Conservation (phyloP, 305 asterid genomes). For the Fraxinus ornus region DNA sequence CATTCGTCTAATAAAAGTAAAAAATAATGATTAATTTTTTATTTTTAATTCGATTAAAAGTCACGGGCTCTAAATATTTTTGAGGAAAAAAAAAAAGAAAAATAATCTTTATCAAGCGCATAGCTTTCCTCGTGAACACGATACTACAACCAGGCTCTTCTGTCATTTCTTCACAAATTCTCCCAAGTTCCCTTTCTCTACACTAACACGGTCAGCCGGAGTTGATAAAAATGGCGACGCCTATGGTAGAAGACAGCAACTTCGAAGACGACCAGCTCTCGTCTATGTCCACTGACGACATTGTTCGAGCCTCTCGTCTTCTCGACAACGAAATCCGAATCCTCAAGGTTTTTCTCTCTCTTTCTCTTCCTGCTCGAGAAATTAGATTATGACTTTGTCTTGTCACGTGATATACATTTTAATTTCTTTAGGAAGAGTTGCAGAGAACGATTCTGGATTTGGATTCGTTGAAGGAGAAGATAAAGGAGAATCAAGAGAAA, state of each 20-base stretch:
- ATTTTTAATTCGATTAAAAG: too few relatives aligned
- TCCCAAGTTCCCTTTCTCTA: background rate
- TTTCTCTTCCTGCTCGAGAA: background rate
- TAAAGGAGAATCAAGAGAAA: constrained; percentile 78
- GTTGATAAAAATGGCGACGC: constrained; percentile 54
- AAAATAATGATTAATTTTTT: too few relatives aligned
- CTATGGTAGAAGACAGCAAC: constrained; percentile 71
- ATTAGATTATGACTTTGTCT: background rate
- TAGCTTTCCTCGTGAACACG: constrained; percentile 6
- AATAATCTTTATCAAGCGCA: background rate
- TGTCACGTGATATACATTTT: background rate
- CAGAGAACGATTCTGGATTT: constrained; percentile 74
- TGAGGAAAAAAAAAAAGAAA: background rate
- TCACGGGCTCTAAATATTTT: background rate
- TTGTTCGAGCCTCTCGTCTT: constrained; percentile 78
- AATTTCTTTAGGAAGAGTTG: constrained; percentile 55
- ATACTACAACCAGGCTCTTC: background rate
- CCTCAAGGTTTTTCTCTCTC: constrained; percentile 46
- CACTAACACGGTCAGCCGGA: background rate
- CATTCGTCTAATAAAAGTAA: too few relatives aligned
- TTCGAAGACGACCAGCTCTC: constrained; percentile 75
- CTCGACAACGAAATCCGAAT: constrained; percentile 80
- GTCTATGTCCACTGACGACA: constrained; percentile 75
- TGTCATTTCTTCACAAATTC: background rate
- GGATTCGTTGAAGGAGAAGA: constrained; percentile 77